Evolutionary conservation across 331 rosid genomes (phyloP).

Genomic region (Quercus lobata): DNA sequence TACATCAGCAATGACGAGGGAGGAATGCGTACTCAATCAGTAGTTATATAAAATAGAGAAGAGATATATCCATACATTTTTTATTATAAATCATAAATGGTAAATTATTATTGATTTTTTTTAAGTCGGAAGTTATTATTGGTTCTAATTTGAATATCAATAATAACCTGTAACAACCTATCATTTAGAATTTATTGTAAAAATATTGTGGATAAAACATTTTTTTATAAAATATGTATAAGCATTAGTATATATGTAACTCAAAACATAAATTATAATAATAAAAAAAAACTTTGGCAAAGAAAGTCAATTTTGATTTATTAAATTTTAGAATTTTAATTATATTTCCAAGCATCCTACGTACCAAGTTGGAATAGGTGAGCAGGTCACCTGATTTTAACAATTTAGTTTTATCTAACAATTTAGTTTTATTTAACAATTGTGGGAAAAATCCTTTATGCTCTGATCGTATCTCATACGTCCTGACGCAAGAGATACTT

Average conservation of each 20-base stretch:
- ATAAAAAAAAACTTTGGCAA: background rate
- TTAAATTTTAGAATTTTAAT: background rate
- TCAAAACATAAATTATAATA: background rate
- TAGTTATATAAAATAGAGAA: background rate
- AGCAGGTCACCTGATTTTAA: background rate
- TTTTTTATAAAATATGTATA: background rate
- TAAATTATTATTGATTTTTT: no score
- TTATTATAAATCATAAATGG: no score
- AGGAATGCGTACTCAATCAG: background rate
- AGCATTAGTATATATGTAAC: background rate
- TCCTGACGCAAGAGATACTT: no score
- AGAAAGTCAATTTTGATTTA: background rate
- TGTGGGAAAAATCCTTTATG: no score
- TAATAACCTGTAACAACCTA: no score
- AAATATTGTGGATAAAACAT: fast-evolving
- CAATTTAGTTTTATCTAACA: background rate
- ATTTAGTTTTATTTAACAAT: no score
- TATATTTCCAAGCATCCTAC: background rate
- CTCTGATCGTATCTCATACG: no score
- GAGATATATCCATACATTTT: fast-evolving
- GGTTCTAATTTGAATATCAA: no score
- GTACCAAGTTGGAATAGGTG: background rate
- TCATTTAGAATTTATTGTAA: no score
- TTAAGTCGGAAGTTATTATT: no score
- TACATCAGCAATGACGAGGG: background rate